Evolutionary conservation across 495 filamentous ascomycete species (phyloP).

Genomic region (Daldinia decipiens): DNA sequence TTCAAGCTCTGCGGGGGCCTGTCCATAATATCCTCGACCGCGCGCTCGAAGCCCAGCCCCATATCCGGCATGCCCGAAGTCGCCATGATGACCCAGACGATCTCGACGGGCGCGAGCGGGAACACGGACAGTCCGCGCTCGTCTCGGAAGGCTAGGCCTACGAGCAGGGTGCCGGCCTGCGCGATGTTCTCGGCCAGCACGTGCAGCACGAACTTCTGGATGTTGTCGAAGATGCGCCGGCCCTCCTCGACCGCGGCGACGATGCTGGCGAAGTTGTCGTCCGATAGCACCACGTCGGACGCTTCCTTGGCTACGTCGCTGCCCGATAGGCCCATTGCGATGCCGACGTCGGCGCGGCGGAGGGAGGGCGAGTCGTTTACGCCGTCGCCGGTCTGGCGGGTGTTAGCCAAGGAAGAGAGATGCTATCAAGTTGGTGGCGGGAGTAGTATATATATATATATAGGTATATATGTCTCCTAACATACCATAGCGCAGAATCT

Average conservation of each 20-base stretch:
- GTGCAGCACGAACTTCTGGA: conserved; percentile 81
- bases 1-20: conserved; percentile 72
- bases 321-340: conserved; percentile 77
- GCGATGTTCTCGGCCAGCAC: conserved; percentile 78
- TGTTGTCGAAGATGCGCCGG: conserved; percentile 78
- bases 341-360: conserved; percentile 78
- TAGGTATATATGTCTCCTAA: background rate
- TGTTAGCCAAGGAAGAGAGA: background rate
- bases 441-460: background rate
- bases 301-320: conserved; percentile 82
- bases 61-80: conserved; percentile 79
- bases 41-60: conserved; percentile 76
- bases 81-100: conserved; percentile 83
- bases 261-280: conserved; percentile 82
- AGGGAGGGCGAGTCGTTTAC: conserved; percentile 83
- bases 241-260: conserved; percentile 78
- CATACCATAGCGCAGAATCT: conserved; percentile 70
- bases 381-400: conserved; percentile 69
- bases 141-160: conserved; percentile 79
- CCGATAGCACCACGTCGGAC: conserved; percentile 79
- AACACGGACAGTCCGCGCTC: conserved; percentile 70
- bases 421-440: background rate
- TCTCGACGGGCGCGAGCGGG: conserved; percentile 76
- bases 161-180: conserved; percentile 72
- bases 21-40: conserved; percentile 72